A percentile compares a stretch with the other conserved stretches of the same genome.
These are phyloP conservation scores for Globomyces pollinis-pini DNA, from an alignment of 192 early-diverging fungal genomes.

Conservation along the genomic window DNA sequence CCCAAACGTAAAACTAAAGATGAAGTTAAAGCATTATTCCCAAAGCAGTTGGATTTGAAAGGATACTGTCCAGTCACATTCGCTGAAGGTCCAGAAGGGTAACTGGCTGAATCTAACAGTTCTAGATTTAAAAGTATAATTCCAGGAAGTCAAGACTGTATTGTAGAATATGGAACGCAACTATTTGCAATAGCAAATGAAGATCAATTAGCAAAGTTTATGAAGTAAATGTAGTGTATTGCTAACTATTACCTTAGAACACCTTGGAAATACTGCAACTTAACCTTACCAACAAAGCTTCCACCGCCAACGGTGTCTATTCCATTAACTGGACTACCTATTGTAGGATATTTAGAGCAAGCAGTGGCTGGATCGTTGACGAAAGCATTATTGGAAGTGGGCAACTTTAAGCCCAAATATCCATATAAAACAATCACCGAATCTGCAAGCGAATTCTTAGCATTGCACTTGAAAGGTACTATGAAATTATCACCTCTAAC, in stretches of 20 bases:
- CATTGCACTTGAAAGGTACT: constrained; percentile 44
- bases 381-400: constrained; percentile 32
- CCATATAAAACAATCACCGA: constrained; percentile 33
- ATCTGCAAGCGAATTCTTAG: constrained; percentile 43
- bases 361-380: constrained; percentile 31
- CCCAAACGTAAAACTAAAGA: constrained; percentile 15
- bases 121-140: constrained; percentile 37
- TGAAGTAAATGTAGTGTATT: not conserved
- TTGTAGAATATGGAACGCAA: constrained; percentile 44
- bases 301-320: constrained; percentile 38
- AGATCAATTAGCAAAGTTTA: constrained; percentile 19
- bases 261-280: constrained; percentile 35
- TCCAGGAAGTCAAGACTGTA: constrained; percentile 21
- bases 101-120: not conserved
- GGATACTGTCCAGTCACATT: constrained; percentile 55
- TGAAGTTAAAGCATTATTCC: constrained; percentile 35
- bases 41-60: constrained; percentile 42
- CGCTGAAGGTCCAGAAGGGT: constrained; percentile 32
- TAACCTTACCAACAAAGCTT: constrained; percentile 40
- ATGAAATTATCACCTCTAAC: not conserved
- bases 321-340: constrained; percentile 26
- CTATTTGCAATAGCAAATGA: constrained; percentile 28
- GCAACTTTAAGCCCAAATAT: constrained; percentile 37
- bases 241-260: constrained; percentile 24
- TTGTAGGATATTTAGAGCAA: constrained; percentile 51